Base-by-base conservation (phyloP, 495 filamentous ascomycete species). In the Sporormia fimetaria region DNA sequence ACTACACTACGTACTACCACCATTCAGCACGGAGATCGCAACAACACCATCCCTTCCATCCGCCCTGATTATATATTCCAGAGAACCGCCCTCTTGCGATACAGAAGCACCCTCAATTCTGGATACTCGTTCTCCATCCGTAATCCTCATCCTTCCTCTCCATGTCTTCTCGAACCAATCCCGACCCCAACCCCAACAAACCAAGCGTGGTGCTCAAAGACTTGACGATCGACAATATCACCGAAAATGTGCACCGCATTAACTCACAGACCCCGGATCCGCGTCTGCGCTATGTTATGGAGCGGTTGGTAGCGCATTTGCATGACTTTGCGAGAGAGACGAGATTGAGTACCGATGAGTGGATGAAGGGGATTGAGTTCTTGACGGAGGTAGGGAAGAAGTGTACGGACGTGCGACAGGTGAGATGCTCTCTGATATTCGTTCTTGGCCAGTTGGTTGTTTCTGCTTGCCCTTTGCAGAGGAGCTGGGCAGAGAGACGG, bases 261-360 rank as follows among this genome's bases (percentile, higher is more conserved):
- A 65, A 65, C 45, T 52, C 55, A n/a, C 47, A 53, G 44, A 47
- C 51, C 36, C 37, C 49, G 1, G 56, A 65, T 29, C 49, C 61
- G 14, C 30, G 62, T 10, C 23, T 59, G 10, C 63, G 58, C 39
- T 65, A 64, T 33, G 42, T 65, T 18, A 37, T 65, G 1, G 62
- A 65, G 51, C 35, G 62, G 15, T 42, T 63, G 2, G 62, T 65
- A 8, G 40, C 55, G 20, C 62, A 65, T 37, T 28, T 65, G 14
- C 62, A 65, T 40, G 62, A 65, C 53, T 65, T 65, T 39, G 62
- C 62, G 21, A 49, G 62, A 3, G 62, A 65, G 39, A 65, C 60
- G 11, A 22, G 62, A 8, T 44, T 65, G 9, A 61, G 57, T 42
- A 57, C 56, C 11, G 41, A 61, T 2, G 62, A 65, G 44, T 65